Evolutionary conservation across 2,329 filamentous ascomycete species (phyloP).

Genomic region (Colletotrichum sojae): DNA sequence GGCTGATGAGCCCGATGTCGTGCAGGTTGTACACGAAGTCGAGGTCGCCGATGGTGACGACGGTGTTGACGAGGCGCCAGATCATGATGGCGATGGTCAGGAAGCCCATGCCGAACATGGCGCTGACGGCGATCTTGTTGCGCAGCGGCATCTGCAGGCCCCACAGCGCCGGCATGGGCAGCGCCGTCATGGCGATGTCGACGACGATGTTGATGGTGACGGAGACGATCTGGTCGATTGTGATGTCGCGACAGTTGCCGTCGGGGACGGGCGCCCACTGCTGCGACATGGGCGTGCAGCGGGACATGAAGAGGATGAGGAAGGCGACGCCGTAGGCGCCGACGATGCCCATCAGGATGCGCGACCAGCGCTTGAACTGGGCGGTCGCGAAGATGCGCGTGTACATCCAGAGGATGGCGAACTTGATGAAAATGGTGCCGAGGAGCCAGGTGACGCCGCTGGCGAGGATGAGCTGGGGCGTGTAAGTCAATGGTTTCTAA

Average conservation of each 20-base stretch:
- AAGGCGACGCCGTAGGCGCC: conserved; percentile 47
- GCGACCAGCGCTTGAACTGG: conserved; percentile 46
- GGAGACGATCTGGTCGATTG: conserved; percentile 44
- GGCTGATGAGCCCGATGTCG: conserved; percentile 53
- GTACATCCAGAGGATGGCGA: conserved; percentile 51
- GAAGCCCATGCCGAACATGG: conserved; percentile 51
- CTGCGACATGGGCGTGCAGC: conserved; percentile 49
- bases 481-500: background rate
- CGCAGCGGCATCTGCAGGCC: conserved; percentile 56
- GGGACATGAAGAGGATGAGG: conserved; percentile 49
- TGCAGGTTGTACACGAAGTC: conserved; percentile 45
- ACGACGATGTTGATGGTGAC: conserved; percentile 46
- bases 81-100: conserved; percentile 56
- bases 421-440: conserved; percentile 47
- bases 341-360: conserved; percentile 44
- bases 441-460: conserved; percentile 49
- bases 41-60: conserved; percentile 39
- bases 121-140: conserved; percentile 51
- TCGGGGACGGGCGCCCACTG: conserved; percentile 49
- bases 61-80: conserved; percentile 52
- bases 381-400: conserved; percentile 48
- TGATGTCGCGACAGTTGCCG: conserved; percentile 55
- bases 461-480: conserved; percentile 43
- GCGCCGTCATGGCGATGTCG: conserved; percentile 54
- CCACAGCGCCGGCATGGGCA: conserved; percentile 60